Evolutionary conservation across 164 flowering plant species (phyloP), one percentile per base, ranked within the genome.

Genomic region (Annona squamosa): DNA sequence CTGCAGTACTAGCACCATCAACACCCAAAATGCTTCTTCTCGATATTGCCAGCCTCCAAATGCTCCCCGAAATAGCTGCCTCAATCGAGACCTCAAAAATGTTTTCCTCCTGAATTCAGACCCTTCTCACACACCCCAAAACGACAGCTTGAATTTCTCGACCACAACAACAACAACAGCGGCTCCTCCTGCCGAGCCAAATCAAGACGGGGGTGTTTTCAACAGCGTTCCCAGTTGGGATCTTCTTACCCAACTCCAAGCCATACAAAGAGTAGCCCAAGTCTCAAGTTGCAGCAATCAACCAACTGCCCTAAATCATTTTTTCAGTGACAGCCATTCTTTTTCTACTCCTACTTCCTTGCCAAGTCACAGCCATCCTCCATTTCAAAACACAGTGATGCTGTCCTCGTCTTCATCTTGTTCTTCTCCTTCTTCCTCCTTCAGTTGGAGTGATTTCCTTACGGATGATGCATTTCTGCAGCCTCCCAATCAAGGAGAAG

Each of bases 191-290:
- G 3, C 57, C 7, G 83, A 76, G 68, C 76, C 81, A 57, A 65
- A 52, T 69, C 74, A 74, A 65, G 78, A 79, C 4, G 63, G 63
- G 37, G 62, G 68, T 72, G 47, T 77, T 0, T 68, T 63, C 45
- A 65, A 71, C 66, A 72, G 56, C 18, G 46, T 68, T n/a, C 79
- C 81, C 42, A 78, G 90, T 2, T 65, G 81, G 67, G 87, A 86
- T 18, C 90, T 93, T 73, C 82, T 89, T 0, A 80, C 86, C 65
- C 91, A 91, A 73, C 80, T 91, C 18, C 94, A 91, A 71, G 84
- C 94, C 67, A 86, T 93, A 62, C 83, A 81, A 61, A 72, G 87
- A 6, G 84, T 84, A 2, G 79, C 86, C 45, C 85, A 85, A 44
- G 78, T 85, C 65, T 79, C 67, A 3, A 76, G 69, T 46, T 48